These are phyloP conservation scores for Huiozyma sinensis DNA, from an alignment of 805 yeast genomes.

Conservation along the genomic window DNA sequence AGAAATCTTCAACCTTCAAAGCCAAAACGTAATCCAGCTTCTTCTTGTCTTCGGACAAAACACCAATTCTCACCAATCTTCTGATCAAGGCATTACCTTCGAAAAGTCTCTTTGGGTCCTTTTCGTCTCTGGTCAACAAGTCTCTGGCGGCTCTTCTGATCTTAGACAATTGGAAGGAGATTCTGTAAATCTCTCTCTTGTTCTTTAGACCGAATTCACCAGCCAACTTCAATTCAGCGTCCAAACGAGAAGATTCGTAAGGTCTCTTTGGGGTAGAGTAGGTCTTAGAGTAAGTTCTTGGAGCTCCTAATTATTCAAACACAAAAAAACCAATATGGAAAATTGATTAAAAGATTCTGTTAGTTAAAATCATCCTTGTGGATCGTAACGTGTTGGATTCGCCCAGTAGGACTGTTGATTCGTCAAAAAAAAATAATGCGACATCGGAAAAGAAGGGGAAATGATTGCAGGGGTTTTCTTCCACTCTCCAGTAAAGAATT, in stretches of 20 bases:
- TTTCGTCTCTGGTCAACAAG: slow-evolving; percentile 98
- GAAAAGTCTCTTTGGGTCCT: slow-evolving; percentile 99
- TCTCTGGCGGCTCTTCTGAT: slow-evolving; percentile 99
- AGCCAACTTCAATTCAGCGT: slow-evolving; percentile 97
- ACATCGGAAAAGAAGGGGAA: no score
- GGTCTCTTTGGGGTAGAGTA: slow-evolving; percentile 99
- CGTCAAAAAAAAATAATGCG: no score
- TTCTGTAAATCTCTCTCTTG: slow-evolving; percentile 99
- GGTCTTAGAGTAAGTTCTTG: slow-evolving; percentile 99
- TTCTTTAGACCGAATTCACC: slow-evolving; percentile 99
- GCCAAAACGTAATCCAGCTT: slow-evolving; percentile 99
- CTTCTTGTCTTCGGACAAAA: slow-evolving; percentile 97
- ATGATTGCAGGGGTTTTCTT: no score
- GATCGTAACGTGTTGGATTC: no score
- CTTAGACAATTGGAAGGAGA: slow-evolving; percentile 97
- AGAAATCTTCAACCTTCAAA: slow-evolving; percentile 95
- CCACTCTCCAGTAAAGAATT: no score
- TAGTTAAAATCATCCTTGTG: no score
- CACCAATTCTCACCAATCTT: slow-evolving; percentile 99
- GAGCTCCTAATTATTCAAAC: slow-evolving; percentile 58
- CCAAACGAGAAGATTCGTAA: slow-evolving; percentile 98
- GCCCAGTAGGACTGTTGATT: no score
- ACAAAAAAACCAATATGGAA: background rate
- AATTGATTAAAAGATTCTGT: no score
- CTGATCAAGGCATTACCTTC: slow-evolving; percentile 99